Evolutionary conservation across 1,139 yeast genomes (phyloP).

Genomic region (Kluyveromyces marxianus): DNA sequence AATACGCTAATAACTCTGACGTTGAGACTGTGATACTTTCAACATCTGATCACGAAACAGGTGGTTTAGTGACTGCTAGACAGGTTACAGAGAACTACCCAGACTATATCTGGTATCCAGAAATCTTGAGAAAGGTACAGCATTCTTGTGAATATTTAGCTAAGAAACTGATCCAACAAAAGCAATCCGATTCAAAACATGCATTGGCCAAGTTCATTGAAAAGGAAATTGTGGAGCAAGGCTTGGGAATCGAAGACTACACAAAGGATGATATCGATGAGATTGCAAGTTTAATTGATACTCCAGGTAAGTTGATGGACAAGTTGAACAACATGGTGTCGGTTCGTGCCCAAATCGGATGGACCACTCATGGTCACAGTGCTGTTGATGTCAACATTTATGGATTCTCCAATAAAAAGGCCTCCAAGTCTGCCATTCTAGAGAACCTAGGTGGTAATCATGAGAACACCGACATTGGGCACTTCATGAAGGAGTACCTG

Average conservation of each 20-base stretch:
- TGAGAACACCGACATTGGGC: constrained; percentile 79
- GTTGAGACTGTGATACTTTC: constrained; percentile 68
- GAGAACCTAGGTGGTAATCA: constrained; percentile 62
- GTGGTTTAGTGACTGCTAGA: constrained; percentile 73
- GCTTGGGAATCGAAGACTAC: constrained; percentile 54
- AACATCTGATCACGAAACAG: constrained; percentile 89
- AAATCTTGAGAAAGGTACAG: constrained; percentile 52
- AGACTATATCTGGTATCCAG: constrained; percentile 73
- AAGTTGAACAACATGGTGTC: constrained; percentile 56
- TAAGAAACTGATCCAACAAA: constrained; percentile 31
- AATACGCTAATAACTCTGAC: constrained; percentile 55
- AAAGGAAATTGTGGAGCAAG: constrained; percentile 44
- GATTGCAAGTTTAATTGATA: constrained; percentile 24
- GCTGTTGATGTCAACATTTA: constrained; percentile 87
- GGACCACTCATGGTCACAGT: constrained; percentile 87
- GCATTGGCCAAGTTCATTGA: constrained; percentile 36
- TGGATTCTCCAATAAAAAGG: constrained; percentile 52
- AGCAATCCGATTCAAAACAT: constrained; percentile 31
- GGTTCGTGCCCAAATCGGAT: constrained; percentile 66
- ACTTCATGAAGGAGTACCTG: constrained; percentile 53
- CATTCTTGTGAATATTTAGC: constrained; percentile 69
- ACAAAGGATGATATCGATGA: constrained; percentile 40
- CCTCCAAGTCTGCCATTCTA: constrained; percentile 36
- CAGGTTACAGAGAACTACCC: constrained; percentile 57
- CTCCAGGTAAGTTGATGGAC: constrained; percentile 30